Evolutionary conservation across 1,284 basidiomycete genomes (phyloP).

Genomic region (Boletus coffeatus): DNA sequence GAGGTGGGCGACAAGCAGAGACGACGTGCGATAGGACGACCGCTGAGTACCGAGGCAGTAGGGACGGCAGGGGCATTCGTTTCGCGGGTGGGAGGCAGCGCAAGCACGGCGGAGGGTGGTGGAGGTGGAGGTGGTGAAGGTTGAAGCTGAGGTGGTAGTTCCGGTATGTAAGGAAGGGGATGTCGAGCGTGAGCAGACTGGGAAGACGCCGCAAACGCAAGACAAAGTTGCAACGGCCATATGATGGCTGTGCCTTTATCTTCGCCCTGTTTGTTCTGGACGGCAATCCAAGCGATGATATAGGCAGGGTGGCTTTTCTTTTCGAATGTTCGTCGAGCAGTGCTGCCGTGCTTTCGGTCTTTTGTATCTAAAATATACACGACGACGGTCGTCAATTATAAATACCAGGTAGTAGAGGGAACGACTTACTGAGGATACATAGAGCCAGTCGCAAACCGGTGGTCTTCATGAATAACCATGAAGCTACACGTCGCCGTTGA

Average conservation of each 20-base stretch:
- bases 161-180: conserved; percentile 51
- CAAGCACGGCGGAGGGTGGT: conserved; percentile 12
- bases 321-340: no score
- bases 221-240: conserved; percentile 59
- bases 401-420: no score
- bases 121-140: conserved; percentile 44
- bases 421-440: no score
- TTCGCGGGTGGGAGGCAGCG: conserved; percentile 14
- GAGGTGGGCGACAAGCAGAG: conserved; percentile 17
- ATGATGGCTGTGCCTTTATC: conserved; percentile 70
- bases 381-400: no score
- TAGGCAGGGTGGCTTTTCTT: conserved; percentile 32
- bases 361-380: no score
- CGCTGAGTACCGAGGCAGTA: conserved; percentile 13
- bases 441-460: no score
- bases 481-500: no score
- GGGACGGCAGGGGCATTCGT: background rate
- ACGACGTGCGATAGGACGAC: conserved; percentile 22
- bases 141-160: conserved; percentile 59
- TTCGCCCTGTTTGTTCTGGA: conserved; percentile 71
- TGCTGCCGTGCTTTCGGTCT: no score
- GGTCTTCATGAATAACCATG: no score
- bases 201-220: conserved; percentile 42
- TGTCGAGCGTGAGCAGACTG: conserved; percentile 37
- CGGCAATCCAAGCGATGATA: conserved; percentile 64